Evolutionary conservation across 108 stramenopile species (phyloP).

Genomic region (Cyclostephanos tholiformis): DNA sequence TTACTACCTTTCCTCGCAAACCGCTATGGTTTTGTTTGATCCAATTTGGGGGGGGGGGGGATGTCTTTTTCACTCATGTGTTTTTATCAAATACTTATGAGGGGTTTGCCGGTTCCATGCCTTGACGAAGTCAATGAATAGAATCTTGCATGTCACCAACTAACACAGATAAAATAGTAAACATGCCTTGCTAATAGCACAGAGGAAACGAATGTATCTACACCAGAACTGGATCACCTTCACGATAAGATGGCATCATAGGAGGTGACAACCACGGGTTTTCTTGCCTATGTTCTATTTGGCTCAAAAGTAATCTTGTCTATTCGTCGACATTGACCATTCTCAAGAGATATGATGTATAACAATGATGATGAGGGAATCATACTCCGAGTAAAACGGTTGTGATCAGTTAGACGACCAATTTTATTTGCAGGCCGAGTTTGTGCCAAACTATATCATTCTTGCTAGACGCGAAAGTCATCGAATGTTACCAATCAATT

Average conservation of each 20-base stretch:
- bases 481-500: too few relatives aligned
- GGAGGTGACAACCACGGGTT: too few relatives aligned
- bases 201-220: neutral
- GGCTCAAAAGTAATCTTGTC: too few relatives aligned
- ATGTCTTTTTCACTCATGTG: neutral
- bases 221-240: neutral
- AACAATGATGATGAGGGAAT: too few relatives aligned
- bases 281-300: too few relatives aligned
- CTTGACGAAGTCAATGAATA: neutral
- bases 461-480: too few relatives aligned
- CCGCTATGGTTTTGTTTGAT: neutral
- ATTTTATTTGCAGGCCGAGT: too few relatives aligned
- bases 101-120: neutral
- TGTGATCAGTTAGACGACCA: too few relatives aligned
- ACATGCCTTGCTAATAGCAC: neutral
- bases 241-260: neutral
- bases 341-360: too few relatives aligned
- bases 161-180: neutral
- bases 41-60: neutral
- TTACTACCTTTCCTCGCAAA: neutral
- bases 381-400: too few relatives aligned
- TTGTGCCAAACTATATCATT: too few relatives aligned
- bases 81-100: neutral
- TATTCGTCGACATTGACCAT: too few relatives aligned
- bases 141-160: neutral